Conservation (phyloP, 148 eudicot genomes). For the Tetragonia tetragonoides region DNA sequence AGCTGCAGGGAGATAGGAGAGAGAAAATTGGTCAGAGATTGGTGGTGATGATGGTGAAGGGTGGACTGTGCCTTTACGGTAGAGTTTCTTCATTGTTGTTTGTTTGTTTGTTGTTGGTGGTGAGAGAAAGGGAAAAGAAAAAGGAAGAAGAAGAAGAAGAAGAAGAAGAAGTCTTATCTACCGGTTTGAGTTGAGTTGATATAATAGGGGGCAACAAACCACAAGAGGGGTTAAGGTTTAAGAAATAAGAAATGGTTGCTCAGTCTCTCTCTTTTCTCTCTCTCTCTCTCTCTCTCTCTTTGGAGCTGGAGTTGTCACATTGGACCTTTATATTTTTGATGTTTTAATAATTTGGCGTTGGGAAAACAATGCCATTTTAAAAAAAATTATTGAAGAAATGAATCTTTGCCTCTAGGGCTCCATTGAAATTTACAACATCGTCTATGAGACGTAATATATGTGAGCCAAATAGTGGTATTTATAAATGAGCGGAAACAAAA, state of each 20-base stretch:
- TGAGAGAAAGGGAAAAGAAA: neutral
- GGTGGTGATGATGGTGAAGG: constrained; percentile 57
- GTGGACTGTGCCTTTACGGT: constrained; percentile 59
- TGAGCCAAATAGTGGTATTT: too few species aligned
- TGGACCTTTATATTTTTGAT: constrained; percentile 12
- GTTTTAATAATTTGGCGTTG: too few species aligned
- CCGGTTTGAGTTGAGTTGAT: constrained; percentile 18
- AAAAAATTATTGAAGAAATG: too few species aligned
- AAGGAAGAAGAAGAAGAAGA: neutral
- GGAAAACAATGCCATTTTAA: too few species aligned
- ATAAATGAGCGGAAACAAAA: too few species aligned
- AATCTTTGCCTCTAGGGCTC: too few species aligned
- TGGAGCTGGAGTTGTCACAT: constrained; percentile 9
- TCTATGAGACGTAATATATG: too few species aligned
- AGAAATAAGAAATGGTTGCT: constrained; percentile 19
- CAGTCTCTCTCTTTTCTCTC: neutral
- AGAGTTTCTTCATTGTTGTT: constrained; percentile 64
- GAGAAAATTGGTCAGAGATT: constrained; percentile 43
- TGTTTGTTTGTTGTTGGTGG: neutral
- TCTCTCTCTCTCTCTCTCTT: neutral
- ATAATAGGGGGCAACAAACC: neutral
- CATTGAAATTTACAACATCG: too few species aligned
- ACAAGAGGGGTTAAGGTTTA: neutral
- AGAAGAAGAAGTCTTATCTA: constrained; percentile 33
- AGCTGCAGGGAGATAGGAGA: constrained; percentile 53